These are phyloP conservation scores for Suaeda aralocaspica DNA, from an alignment of 148 eudicot genomes.

Conservation along the genomic window DNA sequence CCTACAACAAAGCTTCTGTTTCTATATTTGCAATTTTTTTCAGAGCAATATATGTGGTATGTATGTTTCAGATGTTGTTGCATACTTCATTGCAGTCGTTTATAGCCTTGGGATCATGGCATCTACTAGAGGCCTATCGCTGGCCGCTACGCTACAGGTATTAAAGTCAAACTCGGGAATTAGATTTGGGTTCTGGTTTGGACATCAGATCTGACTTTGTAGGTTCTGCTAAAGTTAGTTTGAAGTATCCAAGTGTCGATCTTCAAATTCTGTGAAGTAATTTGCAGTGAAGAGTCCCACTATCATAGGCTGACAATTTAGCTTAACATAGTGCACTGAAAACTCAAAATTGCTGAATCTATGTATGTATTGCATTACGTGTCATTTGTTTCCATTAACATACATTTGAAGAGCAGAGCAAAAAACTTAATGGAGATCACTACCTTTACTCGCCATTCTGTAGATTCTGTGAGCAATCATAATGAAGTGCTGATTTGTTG, in stretches of 20 bases:
- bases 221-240: neutral
- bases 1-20: neutral
- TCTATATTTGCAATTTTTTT: too few relatives aligned
- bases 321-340: neutral
- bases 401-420: neutral
- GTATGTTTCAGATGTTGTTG: constrained; percentile 65
- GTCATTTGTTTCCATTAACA: neutral
- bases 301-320: neutral
- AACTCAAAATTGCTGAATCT: too few relatives aligned
- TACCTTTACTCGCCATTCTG: neutral
- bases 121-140: constrained; percentile 89
- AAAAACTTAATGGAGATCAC: neutral
- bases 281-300: neutral
- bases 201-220: neutral
- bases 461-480: neutral
- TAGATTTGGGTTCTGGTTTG: neutral
- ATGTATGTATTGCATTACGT: neutral
- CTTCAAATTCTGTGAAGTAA: neutral
- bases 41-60: neutral
- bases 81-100: constrained; percentile 91
- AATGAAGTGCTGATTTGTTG: neutral
- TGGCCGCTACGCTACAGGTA: constrained; percentile 86
- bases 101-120: constrained; percentile 96
- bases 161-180: neutral
- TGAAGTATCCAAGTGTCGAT: neutral